Evolutionary conservation across 2,329 filamentous ascomycete genomes (phyloP).

Genomic region (Rutstroemia sydowiana): DNA sequence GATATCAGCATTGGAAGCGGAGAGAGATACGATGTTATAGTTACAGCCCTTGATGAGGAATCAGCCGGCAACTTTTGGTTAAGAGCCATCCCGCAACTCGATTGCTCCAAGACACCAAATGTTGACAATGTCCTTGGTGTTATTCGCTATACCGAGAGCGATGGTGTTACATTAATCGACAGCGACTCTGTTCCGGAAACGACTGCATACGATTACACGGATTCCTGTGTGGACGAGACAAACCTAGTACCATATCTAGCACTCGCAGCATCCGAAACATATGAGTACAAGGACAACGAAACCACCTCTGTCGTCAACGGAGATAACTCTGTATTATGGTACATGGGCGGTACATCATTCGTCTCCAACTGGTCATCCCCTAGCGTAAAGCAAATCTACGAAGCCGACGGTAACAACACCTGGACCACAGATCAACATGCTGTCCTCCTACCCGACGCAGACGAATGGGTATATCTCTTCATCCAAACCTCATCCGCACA

Average conservation of each 20-base stretch:
- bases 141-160: slow-evolving; percentile 30
- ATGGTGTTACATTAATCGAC: slow-evolving; percentile 9
- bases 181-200: slow-evolving; percentile 34
- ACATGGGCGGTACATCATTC: slow-evolving; percentile 40
- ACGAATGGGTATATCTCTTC: slow-evolving; percentile 27
- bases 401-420: slow-evolving; percentile 23
- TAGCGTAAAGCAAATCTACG: slow-evolving; percentile 7
- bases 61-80: slow-evolving; percentile 51
- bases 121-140: slow-evolving; percentile 42
- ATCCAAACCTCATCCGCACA: slow-evolving; percentile 20
- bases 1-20: slow-evolving; percentile 49
- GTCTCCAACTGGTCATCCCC: neutral
- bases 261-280: slow-evolving; percentile 8
- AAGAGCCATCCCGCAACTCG: slow-evolving; percentile 41
- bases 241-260: slow-evolving; percentile 24
- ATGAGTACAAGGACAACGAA: slow-evolving; percentile 5
- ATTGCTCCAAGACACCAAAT: slow-evolving; percentile 50
- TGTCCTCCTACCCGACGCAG: slow-evolving; percentile 19
- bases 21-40: slow-evolving; percentile 40
- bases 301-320: slow-evolving; percentile 19
- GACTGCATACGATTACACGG: slow-evolving; percentile 16
- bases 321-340: slow-evolving; percentile 38
- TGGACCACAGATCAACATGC: slow-evolving; percentile 21
- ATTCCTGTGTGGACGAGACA: slow-evolving; percentile 26
- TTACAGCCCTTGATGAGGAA: slow-evolving; percentile 41